Evolutionary conservation across 208 protist species (phyloP).

Genomic region (Trypanosomatidae sp.): DNA sequence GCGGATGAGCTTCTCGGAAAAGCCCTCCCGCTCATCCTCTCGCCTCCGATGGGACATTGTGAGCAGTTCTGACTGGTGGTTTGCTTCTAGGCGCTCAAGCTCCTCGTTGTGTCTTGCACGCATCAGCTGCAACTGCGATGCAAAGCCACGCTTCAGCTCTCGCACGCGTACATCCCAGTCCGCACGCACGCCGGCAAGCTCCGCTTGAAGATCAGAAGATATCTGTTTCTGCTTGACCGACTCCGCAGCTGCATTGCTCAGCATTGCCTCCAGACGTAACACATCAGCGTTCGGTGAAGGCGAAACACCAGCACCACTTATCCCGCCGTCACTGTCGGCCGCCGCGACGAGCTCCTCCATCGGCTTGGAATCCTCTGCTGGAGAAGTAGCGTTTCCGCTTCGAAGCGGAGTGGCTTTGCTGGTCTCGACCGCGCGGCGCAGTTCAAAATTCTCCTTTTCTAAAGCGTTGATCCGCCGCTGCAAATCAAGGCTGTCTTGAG

Average conservation of each 20-base stretch:
- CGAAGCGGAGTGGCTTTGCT: too few species aligned
- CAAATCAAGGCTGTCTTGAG: constrained; percentile 14
- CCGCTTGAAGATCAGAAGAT: constrained; percentile 22
- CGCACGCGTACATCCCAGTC: constrained; percentile 42
- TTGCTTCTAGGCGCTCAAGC: constrained; percentile 38
- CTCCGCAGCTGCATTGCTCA: too few species aligned
- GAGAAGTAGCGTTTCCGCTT: neutral
- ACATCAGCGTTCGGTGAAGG: neutral
- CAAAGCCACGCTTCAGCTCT: constrained; percentile 36
- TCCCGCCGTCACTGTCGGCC: neutral
- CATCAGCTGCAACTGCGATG: constrained; percentile 33
- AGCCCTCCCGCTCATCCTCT: constrained; percentile 6
- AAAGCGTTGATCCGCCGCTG: constrained; percentile 11
- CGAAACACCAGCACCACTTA: neutral
- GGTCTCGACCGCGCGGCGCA: constrained; percentile 24
- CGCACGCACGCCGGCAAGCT: constrained; percentile 26
- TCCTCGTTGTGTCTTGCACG: constrained; percentile 50
- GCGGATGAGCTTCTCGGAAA: constrained; percentile 11
- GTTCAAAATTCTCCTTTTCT: constrained; percentile 27
- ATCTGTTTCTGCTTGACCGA: constrained; percentile 34
- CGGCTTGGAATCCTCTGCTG: neutral
- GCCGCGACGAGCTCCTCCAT: neutral
- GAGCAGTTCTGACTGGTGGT: constrained; percentile 41
- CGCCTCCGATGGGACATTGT: constrained; percentile 19
- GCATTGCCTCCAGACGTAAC: too few species aligned